Base-by-base conservation (phyloP, 1,284 basidiomycete genomes). In the Leccinum ambiguum region DNA sequence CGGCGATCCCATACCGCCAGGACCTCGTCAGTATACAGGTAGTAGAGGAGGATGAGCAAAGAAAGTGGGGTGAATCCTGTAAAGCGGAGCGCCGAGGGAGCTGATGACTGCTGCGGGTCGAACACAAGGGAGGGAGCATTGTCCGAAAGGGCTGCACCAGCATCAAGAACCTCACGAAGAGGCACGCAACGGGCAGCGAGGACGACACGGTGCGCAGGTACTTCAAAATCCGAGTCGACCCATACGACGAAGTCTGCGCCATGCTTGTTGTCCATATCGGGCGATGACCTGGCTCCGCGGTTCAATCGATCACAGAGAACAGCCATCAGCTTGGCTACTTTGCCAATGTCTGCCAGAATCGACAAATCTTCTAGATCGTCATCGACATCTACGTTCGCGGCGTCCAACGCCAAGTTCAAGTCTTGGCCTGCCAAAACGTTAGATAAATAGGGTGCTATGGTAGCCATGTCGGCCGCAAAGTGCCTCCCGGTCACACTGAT, bases 11-110 rank as follows among this genome's bases (percentile, higher is more conserved):
- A 97, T 6, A 97, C 74, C 0, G 94, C 87, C 7, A 93, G 82
- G 0, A 96, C 76, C 33, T 90, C 85, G 75, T 98, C 96, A 3
- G 92, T 86, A 78, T 98, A 98, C 11, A 98, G 75, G 74, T 97
- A 98, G 59, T 90, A 85, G 16, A 97, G 75, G 6, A 98, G 79
- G 26, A 98, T 83, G 9, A 98, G 82, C 5, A 91, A 79, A 0
- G 94, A 82, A 4, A 95, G 78, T 0, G 90, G 80, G 57, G 86
- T 84, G 68, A 85, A 86, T 3, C 86, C 85, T 0, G 75, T 70
- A 50, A 92, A 69, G 5, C 71, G 73, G 33, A 88, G 71, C 62
- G 75, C 43, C 2, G 69, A 60, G 71, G 63, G 74, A 59, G 3
- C 54, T 3, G 3, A 18, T 57, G 13, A 16, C 2, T 5, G 66